Percentiles rank a stretch among this genome's conserved stretches.
phyloP scores from a whole-genome alignment of 306 rosid species.

The Benincasa hispida region DNA sequence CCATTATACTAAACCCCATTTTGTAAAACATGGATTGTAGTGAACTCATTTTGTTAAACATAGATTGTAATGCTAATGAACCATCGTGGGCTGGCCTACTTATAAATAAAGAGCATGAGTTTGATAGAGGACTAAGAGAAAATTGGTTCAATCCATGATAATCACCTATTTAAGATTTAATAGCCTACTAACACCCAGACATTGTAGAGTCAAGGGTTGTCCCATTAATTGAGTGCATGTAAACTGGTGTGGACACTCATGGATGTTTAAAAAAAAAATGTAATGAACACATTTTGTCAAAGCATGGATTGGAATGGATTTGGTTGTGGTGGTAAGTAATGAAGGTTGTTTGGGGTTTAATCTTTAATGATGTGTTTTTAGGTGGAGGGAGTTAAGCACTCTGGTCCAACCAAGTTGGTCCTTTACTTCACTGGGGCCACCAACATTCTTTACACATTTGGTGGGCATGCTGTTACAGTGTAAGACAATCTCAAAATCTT shows the following conservation, averaged over 20 bases:
- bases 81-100: too few species aligned
- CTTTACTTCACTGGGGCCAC: conserved; percentile 98
- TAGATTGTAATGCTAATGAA: too few species aligned
- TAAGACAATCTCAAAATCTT: conserved; percentile 34
- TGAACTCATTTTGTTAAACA: not conserved
- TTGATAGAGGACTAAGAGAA: too few species aligned
- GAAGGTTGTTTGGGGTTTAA: not conserved
- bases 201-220: too few species aligned
- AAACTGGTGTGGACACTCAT: too few species aligned
- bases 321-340: not conserved
- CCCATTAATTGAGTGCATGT: too few species aligned
- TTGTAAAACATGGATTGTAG: not conserved
- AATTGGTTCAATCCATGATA: too few species aligned
- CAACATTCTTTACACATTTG: conserved; percentile 98
- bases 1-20: not conserved
- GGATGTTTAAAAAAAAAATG: too few species aligned
- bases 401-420: conserved; percentile 83
- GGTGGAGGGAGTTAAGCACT: conserved; percentile 83
- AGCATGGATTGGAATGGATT: not conserved
- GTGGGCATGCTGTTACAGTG: conserved; percentile 99
- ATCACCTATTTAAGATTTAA: too few species aligned
- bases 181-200: too few species aligned
- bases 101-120: too few species aligned
- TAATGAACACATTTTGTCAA: not conserved
- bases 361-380: not conserved